phyloP scores from a whole-genome alignment of 106 monocot species.

The Amphibolis antarctica region DNA sequence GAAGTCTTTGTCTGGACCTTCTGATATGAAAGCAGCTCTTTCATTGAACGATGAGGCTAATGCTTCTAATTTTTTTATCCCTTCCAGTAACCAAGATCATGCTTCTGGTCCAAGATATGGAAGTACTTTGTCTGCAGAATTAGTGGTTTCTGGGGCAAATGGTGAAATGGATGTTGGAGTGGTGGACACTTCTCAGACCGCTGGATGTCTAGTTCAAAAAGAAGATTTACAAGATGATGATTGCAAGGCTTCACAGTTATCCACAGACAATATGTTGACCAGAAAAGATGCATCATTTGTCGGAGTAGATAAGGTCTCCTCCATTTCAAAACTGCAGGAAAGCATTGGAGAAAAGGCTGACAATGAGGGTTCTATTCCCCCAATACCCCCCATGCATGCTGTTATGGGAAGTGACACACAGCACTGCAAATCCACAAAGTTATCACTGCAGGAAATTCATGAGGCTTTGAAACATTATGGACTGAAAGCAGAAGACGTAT shows the following conservation, averaged over 20 bases:
- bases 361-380: not conserved
- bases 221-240: constrained; percentile 3
- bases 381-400: not conserved
- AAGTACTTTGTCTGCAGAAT: not conserved
- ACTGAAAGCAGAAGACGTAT: constrained; percentile 18
- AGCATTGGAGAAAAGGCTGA: constrained; percentile 11
- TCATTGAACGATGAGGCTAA: constrained; percentile 7
- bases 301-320: constrained; percentile 3
- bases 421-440: constrained; percentile 5
- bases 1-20: constrained; percentile 31
- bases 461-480: constrained; percentile 44
- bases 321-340: constrained; percentile 9
- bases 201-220: constrained; percentile 1
- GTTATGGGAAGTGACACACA: constrained; percentile 1
- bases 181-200: constrained; percentile 2
- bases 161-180: constrained; percentile 12
- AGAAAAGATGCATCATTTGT: constrained; percentile 7
- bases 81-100: constrained; percentile 1
- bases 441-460: constrained; percentile 34
- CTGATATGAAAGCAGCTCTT: constrained; percentile 22
- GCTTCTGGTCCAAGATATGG: constrained; percentile 1
- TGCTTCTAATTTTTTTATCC: not conserved
- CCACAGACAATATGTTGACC: not conserved
- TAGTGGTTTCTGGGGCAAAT: constrained; percentile 7
- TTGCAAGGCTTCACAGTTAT: not conserved